phyloP scores from a whole-genome alignment of 202 grass and related monocot genomes.

The Musa balbisiana region DNA sequence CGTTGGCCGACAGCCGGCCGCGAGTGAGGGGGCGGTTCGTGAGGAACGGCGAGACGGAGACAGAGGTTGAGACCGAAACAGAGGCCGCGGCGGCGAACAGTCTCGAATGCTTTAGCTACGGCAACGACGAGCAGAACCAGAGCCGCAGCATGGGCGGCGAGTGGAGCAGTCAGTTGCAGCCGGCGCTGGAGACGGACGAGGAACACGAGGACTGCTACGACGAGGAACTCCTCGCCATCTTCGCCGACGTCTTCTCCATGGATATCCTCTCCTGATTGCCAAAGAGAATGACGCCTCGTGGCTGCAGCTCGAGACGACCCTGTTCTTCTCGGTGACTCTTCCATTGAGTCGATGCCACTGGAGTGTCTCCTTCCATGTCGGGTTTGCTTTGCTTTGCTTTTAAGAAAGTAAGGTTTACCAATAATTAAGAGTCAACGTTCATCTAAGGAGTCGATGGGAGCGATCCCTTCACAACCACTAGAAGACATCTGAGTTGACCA shows the following conservation, averaged over 20 bases:
- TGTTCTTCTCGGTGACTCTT: too few relatives aligned
- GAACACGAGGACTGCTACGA: slow-evolving; percentile 36
- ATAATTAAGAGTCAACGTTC: too few relatives aligned
- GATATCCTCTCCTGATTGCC: not conserved
- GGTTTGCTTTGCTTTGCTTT: too few relatives aligned
- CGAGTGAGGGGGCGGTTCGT: slow-evolving; percentile 82
- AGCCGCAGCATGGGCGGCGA: slow-evolving; percentile 23
- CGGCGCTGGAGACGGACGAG: not conserved
- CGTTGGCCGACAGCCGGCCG: slow-evolving; percentile 78
- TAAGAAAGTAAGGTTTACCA: too few relatives aligned
- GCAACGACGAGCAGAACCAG: slow-evolving; percentile 15
- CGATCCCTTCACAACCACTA: too few relatives aligned
- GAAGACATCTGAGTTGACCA: too few relatives aligned
- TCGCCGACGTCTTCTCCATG: slow-evolving; percentile 39
- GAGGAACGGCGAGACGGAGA: slow-evolving; percentile 65
- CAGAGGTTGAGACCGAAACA: slow-evolving; percentile 30
- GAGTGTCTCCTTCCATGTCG: too few relatives aligned
- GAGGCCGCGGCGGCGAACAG: slow-evolving; percentile 35
- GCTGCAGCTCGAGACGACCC: too few relatives aligned
- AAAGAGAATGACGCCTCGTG: not conserved
- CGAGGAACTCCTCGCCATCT: slow-evolving; percentile 49
- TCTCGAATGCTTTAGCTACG: slow-evolving; percentile 33
- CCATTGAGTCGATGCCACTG: too few relatives aligned
- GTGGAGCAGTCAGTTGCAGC: slow-evolving; percentile 39
- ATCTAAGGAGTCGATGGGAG: too few relatives aligned